Conservation (phyloP, 2,329 filamentous ascomycete species). For the Epichloe glyceriae region DNA sequence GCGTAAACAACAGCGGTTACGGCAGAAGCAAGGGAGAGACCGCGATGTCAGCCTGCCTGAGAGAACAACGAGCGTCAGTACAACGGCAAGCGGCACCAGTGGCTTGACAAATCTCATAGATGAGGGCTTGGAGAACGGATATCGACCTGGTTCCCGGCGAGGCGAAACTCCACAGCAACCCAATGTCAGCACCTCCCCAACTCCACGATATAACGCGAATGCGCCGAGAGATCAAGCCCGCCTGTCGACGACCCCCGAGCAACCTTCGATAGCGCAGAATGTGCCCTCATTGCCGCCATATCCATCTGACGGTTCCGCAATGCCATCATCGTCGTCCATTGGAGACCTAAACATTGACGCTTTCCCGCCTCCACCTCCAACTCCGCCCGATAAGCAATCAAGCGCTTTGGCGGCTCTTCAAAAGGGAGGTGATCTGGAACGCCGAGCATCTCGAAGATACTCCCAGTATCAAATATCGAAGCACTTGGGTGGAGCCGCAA, state of each 20-base stretch:
- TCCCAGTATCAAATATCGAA: slow-evolving; percentile 96
- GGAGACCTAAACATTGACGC: slow-evolving; percentile 46
- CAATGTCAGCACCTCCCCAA: slow-evolving; percentile 29
- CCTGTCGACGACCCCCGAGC: slow-evolving; percentile 38
- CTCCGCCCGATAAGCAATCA: slow-evolving; percentile 66
- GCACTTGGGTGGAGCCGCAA: slow-evolving; percentile 68
- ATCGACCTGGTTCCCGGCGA: slow-evolving; percentile 26
- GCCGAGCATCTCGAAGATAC: slow-evolving; percentile 83
- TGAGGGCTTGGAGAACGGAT: slow-evolving; percentile 44
- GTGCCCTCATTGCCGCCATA: slow-evolving; percentile 65
- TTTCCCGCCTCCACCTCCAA: slow-evolving; percentile 55
- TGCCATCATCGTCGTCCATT: slow-evolving; percentile 26
- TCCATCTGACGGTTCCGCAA: slow-evolving; percentile 43
- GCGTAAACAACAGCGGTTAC: slow-evolving; percentile 85
- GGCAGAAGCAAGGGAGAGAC: slow-evolving; percentile 48
- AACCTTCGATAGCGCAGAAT: slow-evolving; percentile 61
- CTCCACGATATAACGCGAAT: slow-evolving; percentile 27
- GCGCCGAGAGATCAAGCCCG: slow-evolving; percentile 39
- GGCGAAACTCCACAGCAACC: slow-evolving; percentile 15
- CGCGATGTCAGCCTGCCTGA: slow-evolving; percentile 34
- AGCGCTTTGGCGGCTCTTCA: slow-evolving; percentile 87
- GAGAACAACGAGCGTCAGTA: slow-evolving; percentile 46
- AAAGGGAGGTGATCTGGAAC: slow-evolving; percentile 80
- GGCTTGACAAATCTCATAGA: slow-evolving; percentile 44
- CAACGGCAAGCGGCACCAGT: slow-evolving; percentile 42